Evolutionary conservation across 306 rosid species (phyloP).

Genomic region (Citrullus amarus): DNA sequence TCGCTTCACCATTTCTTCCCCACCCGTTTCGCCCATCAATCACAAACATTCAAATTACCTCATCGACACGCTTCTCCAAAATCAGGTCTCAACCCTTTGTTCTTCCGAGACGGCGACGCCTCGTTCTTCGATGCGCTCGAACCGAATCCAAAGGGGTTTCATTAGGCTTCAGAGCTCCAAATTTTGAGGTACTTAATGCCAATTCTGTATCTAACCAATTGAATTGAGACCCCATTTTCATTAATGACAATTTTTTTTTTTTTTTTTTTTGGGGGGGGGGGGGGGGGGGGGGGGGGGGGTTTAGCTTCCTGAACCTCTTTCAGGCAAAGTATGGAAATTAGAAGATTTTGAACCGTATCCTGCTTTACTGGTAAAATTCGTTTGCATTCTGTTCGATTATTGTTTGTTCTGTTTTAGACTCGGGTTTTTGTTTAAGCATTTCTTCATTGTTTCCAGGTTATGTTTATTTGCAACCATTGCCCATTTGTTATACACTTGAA

Average conservation of each 20-base stretch:
- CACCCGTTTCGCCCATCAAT: conserved; percentile 14
- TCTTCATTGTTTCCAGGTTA: conserved; percentile 48
- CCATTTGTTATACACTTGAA: conserved; percentile 85
- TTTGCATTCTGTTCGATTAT: not conserved
- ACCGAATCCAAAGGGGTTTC: conserved; percentile 46
- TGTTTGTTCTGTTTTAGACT: not conserved
- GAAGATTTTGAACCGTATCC: conserved; percentile 84
- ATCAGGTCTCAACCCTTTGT: conserved; percentile 24
- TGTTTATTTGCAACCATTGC: conserved; percentile 96
- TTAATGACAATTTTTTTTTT: not conserved
- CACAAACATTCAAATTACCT: conserved; percentile 2
- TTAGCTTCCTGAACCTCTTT: conserved; percentile 86
- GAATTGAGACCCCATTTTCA: not conserved
- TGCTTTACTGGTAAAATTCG: conserved; percentile 55
- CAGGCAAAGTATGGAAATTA: conserved; percentile 74
- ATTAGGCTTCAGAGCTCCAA: conserved; percentile 73
- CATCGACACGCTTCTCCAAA: conserved; percentile 26
- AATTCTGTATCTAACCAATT: not conserved
- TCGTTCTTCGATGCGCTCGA: conserved; percentile 50
- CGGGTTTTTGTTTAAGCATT: not conserved
- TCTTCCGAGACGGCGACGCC: conserved; percentile 18
- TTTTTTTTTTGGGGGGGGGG: too few relatives aligned
- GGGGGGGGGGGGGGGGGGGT: not conserved
- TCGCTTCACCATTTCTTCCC: conserved; percentile 17
- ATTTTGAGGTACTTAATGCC: conserved; percentile 47